Percentiles rank a stretch among this genome's conserved stretches.
phyloP scores from a whole-genome alignment of 352 stramenopile species.

The Thraustochytrium striatum region DNA sequence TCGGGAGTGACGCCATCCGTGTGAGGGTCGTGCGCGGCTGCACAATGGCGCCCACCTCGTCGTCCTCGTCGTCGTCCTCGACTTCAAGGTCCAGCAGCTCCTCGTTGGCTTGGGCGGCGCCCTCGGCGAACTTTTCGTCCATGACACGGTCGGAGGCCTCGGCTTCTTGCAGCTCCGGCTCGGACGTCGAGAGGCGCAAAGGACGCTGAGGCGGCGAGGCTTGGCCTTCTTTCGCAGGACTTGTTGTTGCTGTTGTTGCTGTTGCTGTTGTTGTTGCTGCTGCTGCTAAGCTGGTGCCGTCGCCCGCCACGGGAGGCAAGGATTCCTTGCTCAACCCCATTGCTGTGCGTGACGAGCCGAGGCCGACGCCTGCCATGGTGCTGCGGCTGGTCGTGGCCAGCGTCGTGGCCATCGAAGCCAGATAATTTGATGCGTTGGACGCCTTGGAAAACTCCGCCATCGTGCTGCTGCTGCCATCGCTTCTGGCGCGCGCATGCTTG shows the following conservation, averaged over 20 bases:
- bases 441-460: too few relatives aligned
- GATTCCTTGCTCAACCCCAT: too few relatives aligned
- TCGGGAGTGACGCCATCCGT: constrained; percentile 9
- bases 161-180: neutral
- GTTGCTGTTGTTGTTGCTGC: neutral
- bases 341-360: too few relatives aligned
- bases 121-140: constrained; percentile 38
- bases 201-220: neutral
- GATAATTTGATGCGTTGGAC: too few relatives aligned
- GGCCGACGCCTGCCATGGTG: too few relatives aligned
- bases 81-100: constrained; percentile 4
- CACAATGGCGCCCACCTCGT: too few relatives aligned
- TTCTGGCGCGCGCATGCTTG: constrained; percentile 10
- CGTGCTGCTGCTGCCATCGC: neutral
- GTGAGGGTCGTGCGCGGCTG: too few relatives aligned
- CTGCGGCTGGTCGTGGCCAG: too few relatives aligned
- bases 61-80: neutral
- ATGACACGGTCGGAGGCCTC: neutral
- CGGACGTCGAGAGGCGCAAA: neutral
- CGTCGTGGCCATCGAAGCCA: too few relatives aligned
- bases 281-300: too few relatives aligned
- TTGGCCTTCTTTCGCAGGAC: neutral
- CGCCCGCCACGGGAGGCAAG: too few relatives aligned
- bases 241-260: neutral
- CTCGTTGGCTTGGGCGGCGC: constrained; percentile 18